These are phyloP conservation scores for Pythium vanterpoolii DNA, from an alignment of 352 stramenopile species.

Conservation along the genomic window DNA sequence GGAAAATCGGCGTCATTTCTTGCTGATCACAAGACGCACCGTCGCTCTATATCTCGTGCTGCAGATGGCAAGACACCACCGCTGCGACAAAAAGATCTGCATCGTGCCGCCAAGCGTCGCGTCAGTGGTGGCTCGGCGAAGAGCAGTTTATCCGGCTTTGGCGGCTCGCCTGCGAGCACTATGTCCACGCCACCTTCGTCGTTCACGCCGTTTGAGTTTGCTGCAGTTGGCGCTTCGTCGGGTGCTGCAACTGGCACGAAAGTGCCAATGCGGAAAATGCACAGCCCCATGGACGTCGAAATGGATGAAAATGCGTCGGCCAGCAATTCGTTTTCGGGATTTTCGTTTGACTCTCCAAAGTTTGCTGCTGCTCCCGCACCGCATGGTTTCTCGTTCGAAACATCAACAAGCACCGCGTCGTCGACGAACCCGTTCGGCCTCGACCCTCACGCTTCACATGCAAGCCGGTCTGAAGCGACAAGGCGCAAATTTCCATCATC, in stretches of 20 bases:
- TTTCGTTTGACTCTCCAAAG: slow-evolving; percentile 4
- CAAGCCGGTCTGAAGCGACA: background rate
- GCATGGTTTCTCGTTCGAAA: background rate
- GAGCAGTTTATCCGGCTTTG: background rate
- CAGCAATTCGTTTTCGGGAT: background rate
- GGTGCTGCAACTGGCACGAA: background rate
- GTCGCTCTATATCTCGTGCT: background rate
- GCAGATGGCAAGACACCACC: slow-evolving; percentile 16
- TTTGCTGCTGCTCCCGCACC: background rate
- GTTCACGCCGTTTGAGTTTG: slow-evolving; percentile 6
- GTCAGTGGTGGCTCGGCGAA: slow-evolving; percentile 9
- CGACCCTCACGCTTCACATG: background rate
- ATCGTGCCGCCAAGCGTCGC: slow-evolving; percentile 24
- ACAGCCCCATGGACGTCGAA: slow-evolving; percentile 26
- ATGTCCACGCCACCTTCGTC: background rate
- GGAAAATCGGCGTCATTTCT: background rate
- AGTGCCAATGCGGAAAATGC: background rate
- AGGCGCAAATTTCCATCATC: background rate
- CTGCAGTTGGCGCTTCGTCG: background rate
- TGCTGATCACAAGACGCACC: background rate
- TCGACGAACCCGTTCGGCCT: background rate
- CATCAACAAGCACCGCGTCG: background rate
- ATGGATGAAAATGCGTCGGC: slow-evolving; percentile 16
- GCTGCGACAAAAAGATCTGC: slow-evolving; percentile 25
- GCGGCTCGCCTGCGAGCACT: background rate